Base-by-base conservation (phyloP, 192 early-diverging fungal genomes). In the Umbelopsis isabellina region DNA sequence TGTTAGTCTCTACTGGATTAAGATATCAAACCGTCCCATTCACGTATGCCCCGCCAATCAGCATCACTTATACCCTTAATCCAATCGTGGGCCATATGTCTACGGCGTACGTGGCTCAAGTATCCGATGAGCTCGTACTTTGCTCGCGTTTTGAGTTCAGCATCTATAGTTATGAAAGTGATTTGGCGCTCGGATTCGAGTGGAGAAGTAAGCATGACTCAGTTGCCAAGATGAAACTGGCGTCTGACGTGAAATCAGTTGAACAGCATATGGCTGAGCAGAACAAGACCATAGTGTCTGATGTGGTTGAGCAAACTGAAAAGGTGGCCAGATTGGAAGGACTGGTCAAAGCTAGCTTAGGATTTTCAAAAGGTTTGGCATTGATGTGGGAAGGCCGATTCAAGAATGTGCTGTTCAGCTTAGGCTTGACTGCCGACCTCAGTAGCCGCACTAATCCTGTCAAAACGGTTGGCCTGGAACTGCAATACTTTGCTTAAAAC, bases 61-160 rank as follows among this genome's bases (percentile, higher is more conserved):
- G 80, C 23, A 70, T 92, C 20, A 94, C 94, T 3, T 89, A 94
- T 65, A 85, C 91, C 11, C 70, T 91, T 41, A 98, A 95, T 67
- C 96, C 95, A 15, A 91, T 97, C 73, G 95, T 98, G 90, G 97
- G 97, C 37, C 94, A 97, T 72, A 76, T 95, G 72, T 89, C 92
- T 46, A 80, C 91, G 27, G 87, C 91, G 6, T 97, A 95, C 86
- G 90, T 91, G 0, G 88, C 93, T 20, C 89, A 92, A 67, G 84
- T 97, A 22, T 84, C 86, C 30, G 83, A 84, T 3, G 83, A 87
- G 30, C 69, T 93, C 44, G 87, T 85, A 13, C 82, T 95, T 58
- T 87, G 94, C 41, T 91, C 93, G 2, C 85, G 93, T 21, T 99
- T 95, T 79, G 90, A 95, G 65, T 93, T 97, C 76, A 97, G 96